Percentiles rank a stretch among this genome's conserved stretches.
Evolutionary conservation across 2,329 filamentous ascomycete genomes (phyloP).

Genomic region (Diaporthe sp.): DNA sequence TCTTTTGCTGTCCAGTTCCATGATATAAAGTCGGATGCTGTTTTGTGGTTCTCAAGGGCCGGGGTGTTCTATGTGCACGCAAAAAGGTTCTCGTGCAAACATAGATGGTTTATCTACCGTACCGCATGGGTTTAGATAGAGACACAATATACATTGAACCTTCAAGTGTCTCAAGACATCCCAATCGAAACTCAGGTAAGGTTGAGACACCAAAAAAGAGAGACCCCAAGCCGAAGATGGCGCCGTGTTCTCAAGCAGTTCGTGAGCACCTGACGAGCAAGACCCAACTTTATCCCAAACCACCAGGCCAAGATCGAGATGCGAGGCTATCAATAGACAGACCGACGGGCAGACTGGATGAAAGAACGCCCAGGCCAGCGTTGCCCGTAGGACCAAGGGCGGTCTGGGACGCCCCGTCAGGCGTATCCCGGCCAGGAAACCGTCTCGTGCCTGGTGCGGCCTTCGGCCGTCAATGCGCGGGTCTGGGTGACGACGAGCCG

Average conservation of each 20-base stretch:
- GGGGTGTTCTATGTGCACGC: too few relatives aligned
- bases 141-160: background rate
- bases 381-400: background rate
- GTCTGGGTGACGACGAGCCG: background rate
- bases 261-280: slow-evolving; percentile 16
- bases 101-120: background rate
- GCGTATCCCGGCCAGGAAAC: slow-evolving; percentile 1
- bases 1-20: too few relatives aligned
- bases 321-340: background rate
- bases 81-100: background rate
- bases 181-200: background rate
- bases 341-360: background rate
- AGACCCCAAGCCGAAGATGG: background rate
- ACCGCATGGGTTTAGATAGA: background rate
- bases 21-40: background rate
- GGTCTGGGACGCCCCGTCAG: background rate
- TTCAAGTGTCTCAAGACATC: background rate
- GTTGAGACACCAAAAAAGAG: background rate
- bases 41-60: too few relatives aligned
- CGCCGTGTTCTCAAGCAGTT: background rate
- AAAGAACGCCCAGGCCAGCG: background rate
- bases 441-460: slow-evolving; percentile 1
- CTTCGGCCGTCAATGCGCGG: slow-evolving; percentile 11
- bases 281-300: slow-evolving; percentile 23
- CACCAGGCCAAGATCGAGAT: slow-evolving; percentile 11